Base-by-base conservation (phyloP, 1,284 basidiomycete genomes). In the Tilletia horrida region DNA sequence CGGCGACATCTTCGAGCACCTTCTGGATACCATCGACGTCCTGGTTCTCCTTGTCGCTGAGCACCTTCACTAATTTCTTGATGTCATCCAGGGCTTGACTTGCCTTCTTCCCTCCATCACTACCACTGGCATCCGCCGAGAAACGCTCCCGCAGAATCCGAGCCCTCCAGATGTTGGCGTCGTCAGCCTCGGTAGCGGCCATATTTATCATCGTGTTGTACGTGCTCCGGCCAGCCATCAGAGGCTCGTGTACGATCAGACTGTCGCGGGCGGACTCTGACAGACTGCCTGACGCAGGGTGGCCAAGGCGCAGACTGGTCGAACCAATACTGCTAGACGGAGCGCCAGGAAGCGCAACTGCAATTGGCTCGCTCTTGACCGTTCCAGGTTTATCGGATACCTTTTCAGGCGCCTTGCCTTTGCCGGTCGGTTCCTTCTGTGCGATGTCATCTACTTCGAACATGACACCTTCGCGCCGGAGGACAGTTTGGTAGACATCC, bases 321-420 rank as follows among this genome's bases (percentile, higher is more conserved):
- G 40, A 9, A 21, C 11, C 61, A 14, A 31, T 40, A 21, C 47
- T 18, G 29, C 21, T 23, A 27, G 65, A 40, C 6, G 62, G 40
- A 4, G 47, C 64, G 23, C 31, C 63, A 27, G 63, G 27, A 27
- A 68, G 57, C 40, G 48, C 63, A 23, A 62, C 14, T 11, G 55
- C 16, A 9, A 57, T 42, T 6, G 55, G 50, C 27, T 67, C 45
- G 14, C 44, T 18, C 59, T 67, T 61, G 44, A 50, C 52, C 25
- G 21, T 16, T 8, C 84, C 40, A 3, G 48, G 11, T 21, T 31
- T 47, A 2, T 64, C 95, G 95, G 81, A 91, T 91, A 4, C 92
- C 91, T 72, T 97, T 88, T 7, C 94, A 91, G 18, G 95, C 91
- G 77, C 86, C 88, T 91, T 95, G 74, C 31, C 65, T 31, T 44